Evolutionary conservation across 331 rosid genomes (phyloP), one percentile per base, ranked within the genome.

Genomic region (Quercus lobata): DNA sequence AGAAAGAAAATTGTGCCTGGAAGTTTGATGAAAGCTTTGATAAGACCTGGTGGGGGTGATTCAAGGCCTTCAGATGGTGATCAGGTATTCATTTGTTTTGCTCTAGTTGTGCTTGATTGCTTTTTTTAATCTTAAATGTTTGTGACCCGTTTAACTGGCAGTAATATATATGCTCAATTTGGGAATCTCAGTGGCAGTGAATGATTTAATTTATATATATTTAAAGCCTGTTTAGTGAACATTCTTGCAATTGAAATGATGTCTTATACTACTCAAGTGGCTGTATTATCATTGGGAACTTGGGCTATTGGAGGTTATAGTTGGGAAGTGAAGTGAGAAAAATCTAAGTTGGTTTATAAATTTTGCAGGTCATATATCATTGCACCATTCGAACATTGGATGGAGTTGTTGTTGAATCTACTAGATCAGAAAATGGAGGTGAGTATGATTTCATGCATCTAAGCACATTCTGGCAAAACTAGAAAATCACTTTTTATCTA

Each of bases 11-110:
- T 96, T 76, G 89, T 79, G 71, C 91, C 96, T 19, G 98, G 97
- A 80, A 89, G 92, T 82, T 81, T 96, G 93, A 91, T 93, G 98
- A 96, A 96, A 88, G 98, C 99, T 25, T 34, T 88, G 89, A 35
- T 96, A 65, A 92, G 93, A 86, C 94, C 97, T 25, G 98, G 99
- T 62, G 98, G 90, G 9, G 97, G 97, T 66, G 98, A 93, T 72
- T 85, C 84, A 29, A 86, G 71, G 21, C 96, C 99, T 63, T 90
- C 93, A 0, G 94, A 93, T 56, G 98, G 93, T 75, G 96, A 96
- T 49, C 98, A 96, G 98, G 99, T 41, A 41, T 41, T 41, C 12
- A 8, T 41, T 95, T 85, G 3, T 17, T 30, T 5, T 9, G 70
- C 15, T 35, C 17, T 22, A 44, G 70, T 76, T 66, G 22, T 74